These are phyloP conservation scores for Avicennia marina DNA, from an alignment of 257 asterid genomes.

Conservation along the genomic window DNA sequence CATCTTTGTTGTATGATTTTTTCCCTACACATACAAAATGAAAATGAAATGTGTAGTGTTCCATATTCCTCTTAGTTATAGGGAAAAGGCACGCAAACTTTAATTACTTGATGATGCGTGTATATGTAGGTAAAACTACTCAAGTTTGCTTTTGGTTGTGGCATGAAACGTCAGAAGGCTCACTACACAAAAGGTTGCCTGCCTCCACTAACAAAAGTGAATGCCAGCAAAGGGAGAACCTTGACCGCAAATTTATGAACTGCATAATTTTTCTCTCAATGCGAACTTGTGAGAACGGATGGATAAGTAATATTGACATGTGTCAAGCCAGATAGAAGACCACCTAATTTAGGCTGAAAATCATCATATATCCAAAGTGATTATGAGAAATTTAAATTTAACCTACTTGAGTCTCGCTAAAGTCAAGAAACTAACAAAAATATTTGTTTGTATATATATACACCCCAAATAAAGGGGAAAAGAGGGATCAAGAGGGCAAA, in stretches of 20 bases:
- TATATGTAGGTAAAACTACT: slow-evolving; percentile 38
- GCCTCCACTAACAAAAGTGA: slow-evolving; percentile 27
- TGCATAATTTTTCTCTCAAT: not conserved
- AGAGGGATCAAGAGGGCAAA: not conserved
- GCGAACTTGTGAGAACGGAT: no score
- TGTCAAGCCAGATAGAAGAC: not conserved
- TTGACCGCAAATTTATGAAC: no score
- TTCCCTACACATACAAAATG: no score
- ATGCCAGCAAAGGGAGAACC: not conserved
- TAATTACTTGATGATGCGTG: not conserved
- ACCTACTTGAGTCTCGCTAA: not conserved
- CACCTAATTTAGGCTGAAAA: not conserved
- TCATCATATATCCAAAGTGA: not conserved
- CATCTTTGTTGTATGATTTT: no score
- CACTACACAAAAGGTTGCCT: slow-evolving; percentile 21
- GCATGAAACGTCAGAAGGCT: slow-evolving; percentile 38
- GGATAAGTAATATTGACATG: not conserved
- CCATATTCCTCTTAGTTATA: no score
- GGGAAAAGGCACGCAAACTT: slow-evolving; percentile 1
- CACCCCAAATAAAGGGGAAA: no score
- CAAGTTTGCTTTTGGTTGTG: slow-evolving; percentile 69
- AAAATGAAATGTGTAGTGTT: no score
- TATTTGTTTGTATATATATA: not conserved
- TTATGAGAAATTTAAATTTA: not conserved
- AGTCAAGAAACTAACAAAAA: not conserved